These are phyloP conservation scores for Triadica sebifera DNA, from an alignment of 345 rosid genomes.

Conservation along the genomic window DNA sequence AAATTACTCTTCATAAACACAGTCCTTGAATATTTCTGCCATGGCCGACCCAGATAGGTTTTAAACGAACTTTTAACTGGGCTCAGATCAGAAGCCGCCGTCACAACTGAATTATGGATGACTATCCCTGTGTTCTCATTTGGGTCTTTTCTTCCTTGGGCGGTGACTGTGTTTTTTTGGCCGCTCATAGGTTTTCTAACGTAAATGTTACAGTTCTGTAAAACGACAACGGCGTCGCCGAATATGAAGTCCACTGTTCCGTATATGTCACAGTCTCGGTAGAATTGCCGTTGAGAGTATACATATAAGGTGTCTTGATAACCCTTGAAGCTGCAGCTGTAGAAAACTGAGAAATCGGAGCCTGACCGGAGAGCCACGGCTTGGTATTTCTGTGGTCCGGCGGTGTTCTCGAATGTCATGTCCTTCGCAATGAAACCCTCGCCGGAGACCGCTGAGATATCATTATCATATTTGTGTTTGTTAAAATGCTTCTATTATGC, in stretches of 20 bases:
- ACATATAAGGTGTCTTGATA: constrained; percentile 92
- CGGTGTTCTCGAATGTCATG: constrained; percentile 83
- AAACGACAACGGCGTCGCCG: constrained; percentile 58
- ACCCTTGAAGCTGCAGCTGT: constrained; percentile 78
- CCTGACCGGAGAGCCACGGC: constrained; percentile 89
- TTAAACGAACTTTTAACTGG: constrained; percentile 34
- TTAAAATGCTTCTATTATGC: too few relatives aligned
- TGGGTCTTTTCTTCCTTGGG: constrained; percentile 65
- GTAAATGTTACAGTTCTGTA: constrained; percentile 70
- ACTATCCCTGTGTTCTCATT: constrained; percentile 81
- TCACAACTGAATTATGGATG: constrained; percentile 58
- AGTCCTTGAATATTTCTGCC: constrained; percentile 76
- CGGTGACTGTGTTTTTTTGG: constrained; percentile 66
- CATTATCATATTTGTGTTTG: background rate
- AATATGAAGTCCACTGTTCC: constrained; percentile 83
- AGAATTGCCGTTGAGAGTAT: constrained; percentile 76
- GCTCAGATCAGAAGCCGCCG: constrained; percentile 43
- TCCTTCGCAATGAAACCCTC: constrained; percentile 67
- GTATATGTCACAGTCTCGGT: constrained; percentile 64
- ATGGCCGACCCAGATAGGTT: constrained; percentile 80
- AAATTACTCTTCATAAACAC: constrained; percentile 56
- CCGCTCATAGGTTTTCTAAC: constrained; percentile 46
- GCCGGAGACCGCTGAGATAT: constrained; percentile 58
- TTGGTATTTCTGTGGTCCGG: constrained; percentile 77
- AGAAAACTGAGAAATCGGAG: constrained; percentile 74